Base-by-base conservation (phyloP, 768 basidiomycete species). In the Mycena chlorophos region DNA sequence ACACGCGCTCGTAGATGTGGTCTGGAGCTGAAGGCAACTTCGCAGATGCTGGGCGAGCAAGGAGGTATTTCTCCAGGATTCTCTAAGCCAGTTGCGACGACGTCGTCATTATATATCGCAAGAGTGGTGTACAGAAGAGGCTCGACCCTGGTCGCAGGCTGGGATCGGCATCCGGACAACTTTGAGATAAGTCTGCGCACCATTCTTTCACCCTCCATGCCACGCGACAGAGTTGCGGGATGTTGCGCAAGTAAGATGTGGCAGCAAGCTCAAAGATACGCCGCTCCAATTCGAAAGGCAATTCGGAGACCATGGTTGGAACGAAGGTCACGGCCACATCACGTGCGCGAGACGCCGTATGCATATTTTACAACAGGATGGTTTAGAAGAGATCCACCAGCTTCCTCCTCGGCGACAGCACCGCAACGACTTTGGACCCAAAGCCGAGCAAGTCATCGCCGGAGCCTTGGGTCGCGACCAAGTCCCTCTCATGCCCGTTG, bases 401-500 rank as follows among this genome's bases (percentile, higher is more conserved):
- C 40, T 42, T 42, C 14, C 40, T 12, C 13, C 40, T 12, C 8
- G 40, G 20, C 6, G 40, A 42, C n/a, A 42, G 22, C 40, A 42
- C 40, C 14, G 40, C 40, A 42, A 42, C 40, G 8, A 42, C 40
- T 19, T 42, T 42, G 13, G 40, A 42, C 13, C 22, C 40, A 42
- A 42, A 42, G 26, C 39, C 22, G 8, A 58, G 45, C 42, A 58
- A 34, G 28, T 58, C 57, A 5, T 53, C 53, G 12, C n/a, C n/a
- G n/a, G n/a, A n/a, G n/a, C 57, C 57, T 5, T n/a, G 23, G 13
- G 57, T 55, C 12, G 53, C 57, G 1, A 58, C 53, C 49, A 58
- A 26, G 22, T 58, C 57, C 20, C 19, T 20, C 28, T 56, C 28
- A 42, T 42, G 30, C 13, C 49, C 29, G 28, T 8, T 49, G 49